Conservation (phyloP, 495 filamentous ascomycete species). For the Neurospora sp. region DNA sequence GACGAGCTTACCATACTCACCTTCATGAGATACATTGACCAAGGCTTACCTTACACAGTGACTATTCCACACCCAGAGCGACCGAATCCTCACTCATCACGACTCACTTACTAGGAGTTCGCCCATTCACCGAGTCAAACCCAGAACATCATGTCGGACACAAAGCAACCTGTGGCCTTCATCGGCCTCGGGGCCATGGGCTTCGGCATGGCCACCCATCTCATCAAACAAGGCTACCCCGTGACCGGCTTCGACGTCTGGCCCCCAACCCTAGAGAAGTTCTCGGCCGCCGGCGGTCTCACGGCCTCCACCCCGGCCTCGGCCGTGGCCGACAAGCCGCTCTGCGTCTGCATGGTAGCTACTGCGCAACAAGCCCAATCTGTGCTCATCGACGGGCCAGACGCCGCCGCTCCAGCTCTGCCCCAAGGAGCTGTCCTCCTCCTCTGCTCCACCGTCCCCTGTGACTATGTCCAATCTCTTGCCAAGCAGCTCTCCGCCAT, state of each 20-base stretch:
- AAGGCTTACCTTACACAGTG: background rate
- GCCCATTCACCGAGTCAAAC: background rate
- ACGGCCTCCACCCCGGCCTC: slow-evolving; percentile 52
- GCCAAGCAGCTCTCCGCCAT: slow-evolving; percentile 39
- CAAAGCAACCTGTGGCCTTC: slow-evolving; percentile 55
- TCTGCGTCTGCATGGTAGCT: slow-evolving; percentile 72
- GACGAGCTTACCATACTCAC: background rate
- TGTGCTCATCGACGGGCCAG: slow-evolving; percentile 52
- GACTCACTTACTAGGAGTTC: background rate
- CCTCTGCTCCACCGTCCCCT: slow-evolving; percentile 66
- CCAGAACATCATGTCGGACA: slow-evolving; percentile 16
- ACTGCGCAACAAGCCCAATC: slow-evolving; percentile 57
- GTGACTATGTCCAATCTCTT: slow-evolving; percentile 53
- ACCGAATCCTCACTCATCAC: background rate
- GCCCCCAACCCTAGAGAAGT: slow-evolving; percentile 58
- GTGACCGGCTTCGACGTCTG: slow-evolving; percentile 74
- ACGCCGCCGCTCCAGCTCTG: slow-evolving; percentile 46
- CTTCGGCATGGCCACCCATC: slow-evolving; percentile 74
- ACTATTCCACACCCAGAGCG: background rate
- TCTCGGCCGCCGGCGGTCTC: slow-evolving; percentile 54
- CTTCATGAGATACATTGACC: background rate
- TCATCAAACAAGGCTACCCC: slow-evolving; percentile 55
- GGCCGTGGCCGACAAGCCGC: slow-evolving; percentile 48
- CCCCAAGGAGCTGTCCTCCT: slow-evolving; percentile 51
- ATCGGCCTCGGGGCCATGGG: slow-evolving; percentile 86